Evolutionary conservation across 257 asterid species (phyloP), one percentile per base, ranked within the genome.

Genomic region (Solanum arcanum): DNA sequence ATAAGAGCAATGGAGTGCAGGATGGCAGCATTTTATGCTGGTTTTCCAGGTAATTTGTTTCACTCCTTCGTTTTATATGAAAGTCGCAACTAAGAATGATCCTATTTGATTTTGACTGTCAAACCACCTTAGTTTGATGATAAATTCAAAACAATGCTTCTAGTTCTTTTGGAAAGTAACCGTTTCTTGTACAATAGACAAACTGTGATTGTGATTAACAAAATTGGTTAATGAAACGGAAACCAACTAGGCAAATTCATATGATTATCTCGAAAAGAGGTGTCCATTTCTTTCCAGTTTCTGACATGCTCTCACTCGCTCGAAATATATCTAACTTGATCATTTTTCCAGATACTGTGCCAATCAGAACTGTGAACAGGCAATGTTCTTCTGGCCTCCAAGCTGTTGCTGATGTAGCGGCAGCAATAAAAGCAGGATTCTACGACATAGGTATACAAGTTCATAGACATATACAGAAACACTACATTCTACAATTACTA

Each of bases 361-460:
- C 99, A 35, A 42, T 96, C 81, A 92, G 98, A 93, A 96, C 98
- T 9, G 99, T 95, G 89, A 96, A 96, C 88, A 84, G 99, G 84
- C 98, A 96, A 90, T 95, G 99, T 88, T 96, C 98, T 23, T 96
- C 98, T 86, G 98, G 99, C 87, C 96, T 96, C 85, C 99, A 96
- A 90, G 98, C 98, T 47, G 99, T 96, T 87, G 98, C 98, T 86
- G 99, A 96, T 91, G 98, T 96, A 6, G 98, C 98, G 89, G 98
- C 98, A 88, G 94, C 92, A 89, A 96, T 96, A 88, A 87, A 92
- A 96, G 96, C 98, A 39, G 99, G 99, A 86, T 94, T 93, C 89
- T 96, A 96, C 75, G 98, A 96, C 68, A 95, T 95, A 82, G 99
- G 99, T 96, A 92, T 83, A 37, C 23, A 25, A 31, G 66, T 14